These are phyloP conservation scores for Phytophthora meadii DNA, from an alignment of 352 stramenopile species.

Conservation along the genomic window DNA sequence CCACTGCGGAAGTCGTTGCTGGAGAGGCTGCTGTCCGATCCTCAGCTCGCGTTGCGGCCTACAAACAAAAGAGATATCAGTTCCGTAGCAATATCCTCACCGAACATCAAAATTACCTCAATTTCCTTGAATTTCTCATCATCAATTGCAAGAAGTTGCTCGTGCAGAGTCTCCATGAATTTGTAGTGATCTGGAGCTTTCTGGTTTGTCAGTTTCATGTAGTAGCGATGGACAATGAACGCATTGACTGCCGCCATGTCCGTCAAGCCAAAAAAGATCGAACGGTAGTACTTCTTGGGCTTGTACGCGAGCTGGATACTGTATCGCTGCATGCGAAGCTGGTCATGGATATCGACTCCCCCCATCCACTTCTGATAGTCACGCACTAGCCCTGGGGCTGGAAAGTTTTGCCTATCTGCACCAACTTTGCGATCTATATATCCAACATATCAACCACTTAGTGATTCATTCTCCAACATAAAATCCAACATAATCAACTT, in stretches of 20 bases:
- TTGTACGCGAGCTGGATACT: slow-evolving; percentile 2
- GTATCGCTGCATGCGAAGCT: slow-evolving; percentile 3
- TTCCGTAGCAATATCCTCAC: no score
- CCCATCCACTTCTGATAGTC: slow-evolving; percentile 36
- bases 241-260: slow-evolving; percentile 1
- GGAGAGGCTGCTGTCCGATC: not conserved
- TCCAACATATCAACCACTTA: not conserved
- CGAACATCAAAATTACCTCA: not conserved
- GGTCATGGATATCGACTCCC: slow-evolving; percentile 6
- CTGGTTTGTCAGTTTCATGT: not conserved
- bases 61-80: no score
- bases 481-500: slow-evolving; percentile 8
- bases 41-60: no score
- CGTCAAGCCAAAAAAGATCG: not conserved
- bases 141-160: not conserved
- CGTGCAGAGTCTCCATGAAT: not conserved
- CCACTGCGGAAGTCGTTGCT: not conserved
- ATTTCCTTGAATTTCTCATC: not conserved
- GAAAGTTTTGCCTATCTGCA: not conserved
- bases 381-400: slow-evolving; percentile 10
- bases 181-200: not conserved
- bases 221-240: not conserved
- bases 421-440: not conserved
- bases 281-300: slow-evolving; percentile 2
- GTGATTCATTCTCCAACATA: slow-evolving; percentile 4